These are phyloP conservation scores for Sporothrix globosa DNA, from an alignment of 2,329 filamentous ascomycete genomes.

Conservation along the genomic window DNA sequence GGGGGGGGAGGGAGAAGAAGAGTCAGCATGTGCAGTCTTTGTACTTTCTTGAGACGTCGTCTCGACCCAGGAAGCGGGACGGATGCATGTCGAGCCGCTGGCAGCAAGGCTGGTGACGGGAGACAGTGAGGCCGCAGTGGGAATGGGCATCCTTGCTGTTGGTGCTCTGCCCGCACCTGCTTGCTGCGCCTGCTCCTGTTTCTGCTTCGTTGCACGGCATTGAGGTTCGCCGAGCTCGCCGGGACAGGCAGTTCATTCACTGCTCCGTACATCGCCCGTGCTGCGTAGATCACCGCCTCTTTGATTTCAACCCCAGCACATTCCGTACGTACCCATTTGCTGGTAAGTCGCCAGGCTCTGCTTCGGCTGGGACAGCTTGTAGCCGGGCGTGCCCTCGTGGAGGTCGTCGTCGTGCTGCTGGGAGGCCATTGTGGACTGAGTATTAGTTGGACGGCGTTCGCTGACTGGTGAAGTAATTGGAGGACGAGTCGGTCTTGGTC, in stretches of 20 bases:
- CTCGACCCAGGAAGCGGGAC: too few relatives aligned
- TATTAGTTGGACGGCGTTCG: background rate
- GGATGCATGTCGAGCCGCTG: too few relatives aligned
- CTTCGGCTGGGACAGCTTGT: constrained; percentile 96
- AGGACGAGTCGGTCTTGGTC: background rate
- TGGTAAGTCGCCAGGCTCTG: constrained; percentile 95
- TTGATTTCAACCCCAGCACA: too few relatives aligned
- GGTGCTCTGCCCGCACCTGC: too few relatives aligned
- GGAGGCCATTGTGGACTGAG: constrained; percentile 61
- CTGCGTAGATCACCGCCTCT: too few relatives aligned
- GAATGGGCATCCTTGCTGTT: too few relatives aligned
- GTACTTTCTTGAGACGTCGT: too few relatives aligned
- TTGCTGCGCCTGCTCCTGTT: too few relatives aligned
- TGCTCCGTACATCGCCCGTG: too few relatives aligned
- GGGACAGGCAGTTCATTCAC: background rate
- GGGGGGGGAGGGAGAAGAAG: background rate
- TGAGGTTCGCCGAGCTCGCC: background rate
- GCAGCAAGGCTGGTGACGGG: too few relatives aligned
- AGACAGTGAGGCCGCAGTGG: too few relatives aligned
- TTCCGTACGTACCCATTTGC: constrained; percentile 70
- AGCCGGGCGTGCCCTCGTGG: constrained; percentile 86
- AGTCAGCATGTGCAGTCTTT: background rate
- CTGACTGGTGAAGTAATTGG: background rate
- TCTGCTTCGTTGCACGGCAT: background rate
- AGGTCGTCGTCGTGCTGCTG: constrained; percentile 73